Percentiles rank a stretch among this genome's conserved stretches.
Conservation (phyloP, 345 rosid genomes). For the Dimocarpus longan region DNA sequence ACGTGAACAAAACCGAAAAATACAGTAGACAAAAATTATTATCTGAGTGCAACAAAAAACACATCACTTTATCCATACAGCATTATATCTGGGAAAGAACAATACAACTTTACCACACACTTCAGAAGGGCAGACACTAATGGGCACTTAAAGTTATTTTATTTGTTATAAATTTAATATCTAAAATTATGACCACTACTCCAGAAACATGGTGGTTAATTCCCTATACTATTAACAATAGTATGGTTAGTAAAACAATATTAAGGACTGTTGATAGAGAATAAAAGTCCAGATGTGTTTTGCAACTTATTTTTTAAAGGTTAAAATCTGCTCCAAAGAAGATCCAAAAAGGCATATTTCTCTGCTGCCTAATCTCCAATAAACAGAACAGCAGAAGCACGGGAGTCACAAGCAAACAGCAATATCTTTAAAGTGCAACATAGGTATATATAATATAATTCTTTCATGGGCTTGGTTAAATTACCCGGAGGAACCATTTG, state of each 20-base stretch:
- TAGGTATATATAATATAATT: background rate
- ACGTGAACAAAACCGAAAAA: slow-evolving; percentile 1
- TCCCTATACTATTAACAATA: background rate
- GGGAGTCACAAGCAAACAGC: slow-evolving; percentile 1
- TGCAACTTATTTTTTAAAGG: background rate
- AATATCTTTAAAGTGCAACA: background rate
- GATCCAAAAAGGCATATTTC: background rate
- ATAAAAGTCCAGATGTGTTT: background rate
- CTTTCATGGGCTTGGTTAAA: slow-evolving; percentile 3
- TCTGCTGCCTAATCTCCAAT: background rate
- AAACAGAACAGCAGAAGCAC: background rate
- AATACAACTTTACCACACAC: background rate
- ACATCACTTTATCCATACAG: background rate
- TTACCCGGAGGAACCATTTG: slow-evolving; percentile 87
- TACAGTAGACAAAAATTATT: background rate
- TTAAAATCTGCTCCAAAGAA: background rate
- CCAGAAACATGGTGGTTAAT: background rate
- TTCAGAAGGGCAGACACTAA: background rate
- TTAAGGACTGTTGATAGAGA: background rate
- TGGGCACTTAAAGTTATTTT: background rate
- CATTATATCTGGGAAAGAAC: background rate
- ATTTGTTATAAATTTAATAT: background rate
- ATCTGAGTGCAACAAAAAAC: background rate
- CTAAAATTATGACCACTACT: background rate
- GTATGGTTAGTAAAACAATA: background rate